phyloP scores from a whole-genome alignment of 1,139 yeast genomes.

The Wickerhamomyces sp. region DNA sequence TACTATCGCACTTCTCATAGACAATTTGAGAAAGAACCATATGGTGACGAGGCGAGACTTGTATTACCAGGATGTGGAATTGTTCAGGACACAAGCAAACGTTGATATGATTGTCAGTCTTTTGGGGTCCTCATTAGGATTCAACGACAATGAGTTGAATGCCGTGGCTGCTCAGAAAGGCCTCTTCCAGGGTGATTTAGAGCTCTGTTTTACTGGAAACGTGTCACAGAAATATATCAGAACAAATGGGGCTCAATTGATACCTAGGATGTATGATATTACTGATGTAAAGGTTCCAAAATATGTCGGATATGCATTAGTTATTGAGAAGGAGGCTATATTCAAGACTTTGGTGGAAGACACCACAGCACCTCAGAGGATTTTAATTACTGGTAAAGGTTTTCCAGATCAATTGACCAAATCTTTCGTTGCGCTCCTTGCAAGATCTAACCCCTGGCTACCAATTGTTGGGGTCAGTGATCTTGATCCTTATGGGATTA shows the following conservation, averaged over 20 bases:
- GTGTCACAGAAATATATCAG: constrained; percentile 14
- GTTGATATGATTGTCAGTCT: background rate
- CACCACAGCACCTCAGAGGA: constrained; percentile 8
- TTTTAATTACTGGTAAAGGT: constrained; percentile 62
- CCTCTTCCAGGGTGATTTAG: constrained; percentile 39
- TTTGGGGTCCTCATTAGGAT: constrained; percentile 14
- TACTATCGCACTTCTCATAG: constrained; percentile 11
- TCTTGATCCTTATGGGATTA: constrained; percentile 69
- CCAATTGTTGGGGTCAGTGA: constrained; percentile 47
- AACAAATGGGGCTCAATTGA: constrained; percentile 17
- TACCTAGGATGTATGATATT: constrained; percentile 26
- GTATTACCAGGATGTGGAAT: constrained; percentile 56
- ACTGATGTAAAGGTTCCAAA: constrained; percentile 12
- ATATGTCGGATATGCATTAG: constrained; percentile 33
- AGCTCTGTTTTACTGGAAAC: constrained; percentile 16
- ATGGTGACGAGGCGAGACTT: constrained; percentile 55
- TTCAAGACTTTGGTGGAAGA: constrained; percentile 32
- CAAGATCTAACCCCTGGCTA: constrained; percentile 39
- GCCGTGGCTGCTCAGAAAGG: constrained; percentile 64
- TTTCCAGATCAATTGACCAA: constrained; percentile 68
- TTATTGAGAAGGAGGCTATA: constrained; percentile 66
- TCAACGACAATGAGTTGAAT: constrained; percentile 34
- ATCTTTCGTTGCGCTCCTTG: constrained; percentile 47
- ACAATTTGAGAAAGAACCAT: constrained; percentile 20
- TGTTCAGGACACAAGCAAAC: constrained; percentile 45